Evolutionary conservation across 495 filamentous ascomycete species (phyloP), one percentile per base, ranked within the genome.

Genomic region (Trichoderma erinaceum): DNA sequence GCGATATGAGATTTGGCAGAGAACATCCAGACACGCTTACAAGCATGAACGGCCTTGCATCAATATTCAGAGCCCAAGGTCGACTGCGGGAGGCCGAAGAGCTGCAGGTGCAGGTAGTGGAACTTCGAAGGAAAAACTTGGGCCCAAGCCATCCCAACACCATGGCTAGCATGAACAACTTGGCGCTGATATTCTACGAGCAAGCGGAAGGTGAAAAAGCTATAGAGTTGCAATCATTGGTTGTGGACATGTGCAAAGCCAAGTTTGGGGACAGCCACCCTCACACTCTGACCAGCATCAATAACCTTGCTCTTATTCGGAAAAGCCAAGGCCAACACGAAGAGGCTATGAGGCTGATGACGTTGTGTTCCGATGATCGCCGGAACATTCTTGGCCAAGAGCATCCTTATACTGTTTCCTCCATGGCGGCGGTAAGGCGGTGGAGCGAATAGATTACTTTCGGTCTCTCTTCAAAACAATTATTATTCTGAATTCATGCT

Each of bases 71-170:
- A 16, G 64, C 66, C 44, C 74, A 76, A 64, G 77, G 75, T 23
- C 73, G 73, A 12, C 75, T 65, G 64, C 61, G 71, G 12, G 71
- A 81, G 61, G 78, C 76, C 11, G 73, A 77, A 67, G 38, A 70
- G 61, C 68, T 82, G 10, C 21, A 71, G 8, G 65, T 70, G 21
- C 71, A 74, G 68, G 71, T 73, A 16, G 32, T 81, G 27, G 67
- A 65, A 41, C 18, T 21, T 38, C 21, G 56, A 12, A 64, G 27
- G 15, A 25, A 4, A 35, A 48, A 44, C 4, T 21, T 50, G 21
- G 67, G 67, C 32, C 1, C 6, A 0, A 38, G 44, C 21, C 58
- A 68, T 43, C 67, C 67, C 48, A 56, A 23, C 50, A 68, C 50
- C 4, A 29, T 68, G 25, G 21, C 29, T 3, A 35, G 48, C 35